Evolutionary conservation across 2,329 filamentous ascomycete genomes (phyloP).

Genomic region (Microsporum ferrugineum): DNA sequence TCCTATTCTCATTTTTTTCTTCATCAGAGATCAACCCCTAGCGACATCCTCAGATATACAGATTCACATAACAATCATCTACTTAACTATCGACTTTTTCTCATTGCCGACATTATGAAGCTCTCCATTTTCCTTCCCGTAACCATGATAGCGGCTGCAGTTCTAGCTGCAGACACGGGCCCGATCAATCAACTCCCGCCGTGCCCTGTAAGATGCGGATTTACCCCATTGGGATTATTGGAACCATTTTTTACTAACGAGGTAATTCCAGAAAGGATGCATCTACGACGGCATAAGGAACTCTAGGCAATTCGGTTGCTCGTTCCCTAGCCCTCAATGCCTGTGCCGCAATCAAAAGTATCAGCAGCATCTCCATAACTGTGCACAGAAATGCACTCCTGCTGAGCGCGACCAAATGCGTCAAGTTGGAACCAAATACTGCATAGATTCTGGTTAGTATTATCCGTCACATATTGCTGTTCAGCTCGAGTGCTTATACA

Average conservation of each 20-base stretch:
- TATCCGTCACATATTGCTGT: neutral
- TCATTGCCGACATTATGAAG: neutral
- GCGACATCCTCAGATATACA: too few species aligned
- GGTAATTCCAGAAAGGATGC: slow-evolving; percentile 8
- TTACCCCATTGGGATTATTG: neutral
- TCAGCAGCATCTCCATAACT: slow-evolving; percentile 6
- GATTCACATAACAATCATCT: neutral
- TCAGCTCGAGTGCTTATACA: neutral
- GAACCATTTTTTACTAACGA: neutral
- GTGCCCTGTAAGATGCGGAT: neutral
- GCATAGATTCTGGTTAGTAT: slow-evolving; percentile 8
- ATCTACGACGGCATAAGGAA: slow-evolving; percentile 6
- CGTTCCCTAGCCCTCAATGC: slow-evolving; percentile 4
- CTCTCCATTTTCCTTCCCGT: neutral
- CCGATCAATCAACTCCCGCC: slow-evolving; percentile 6
- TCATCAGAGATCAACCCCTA: neutral
- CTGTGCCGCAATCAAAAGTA: slow-evolving; percentile 10
- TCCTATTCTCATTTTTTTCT: neutral
- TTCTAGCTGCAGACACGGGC: neutral
- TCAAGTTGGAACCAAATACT: slow-evolving; percentile 8
- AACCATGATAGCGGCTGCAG: neutral
- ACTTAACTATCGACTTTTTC: neutral
- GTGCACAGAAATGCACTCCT: slow-evolving; percentile 6
- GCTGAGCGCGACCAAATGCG: slow-evolving; percentile 7
- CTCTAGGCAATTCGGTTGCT: slow-evolving; percentile 7